phyloP scores from a whole-genome alignment of 371 early-diverging fungal genomes.

The Mucor circinelloides region DNA sequence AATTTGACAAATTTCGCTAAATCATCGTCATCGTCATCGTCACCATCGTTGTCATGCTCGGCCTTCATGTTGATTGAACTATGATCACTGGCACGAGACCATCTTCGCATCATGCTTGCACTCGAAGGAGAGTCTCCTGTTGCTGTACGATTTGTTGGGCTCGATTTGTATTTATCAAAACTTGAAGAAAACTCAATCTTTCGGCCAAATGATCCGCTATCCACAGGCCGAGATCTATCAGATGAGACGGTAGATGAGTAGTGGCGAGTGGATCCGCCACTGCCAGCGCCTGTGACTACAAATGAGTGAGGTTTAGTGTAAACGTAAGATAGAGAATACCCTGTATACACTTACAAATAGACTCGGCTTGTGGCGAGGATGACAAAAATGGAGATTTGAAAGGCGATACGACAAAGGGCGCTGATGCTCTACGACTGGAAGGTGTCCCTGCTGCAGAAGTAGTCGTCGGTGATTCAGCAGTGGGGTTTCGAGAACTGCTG shows the following conservation, averaged over 20 bases:
- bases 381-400: slow-evolving; percentile 77
- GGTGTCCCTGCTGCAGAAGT: not conserved
- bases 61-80: slow-evolving; percentile 22
- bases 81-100: slow-evolving; percentile 37
- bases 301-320: slow-evolving; percentile 11
- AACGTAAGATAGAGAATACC: not conserved
- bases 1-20: slow-evolving; percentile 67
- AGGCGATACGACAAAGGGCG: slow-evolving; percentile 57
- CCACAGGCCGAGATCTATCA: not conserved
- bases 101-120: slow-evolving; percentile 28
- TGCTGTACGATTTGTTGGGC: slow-evolving; percentile 12
- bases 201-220: slow-evolving; percentile 25
- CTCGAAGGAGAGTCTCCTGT: slow-evolving; percentile 13
- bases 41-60: slow-evolving; percentile 34
- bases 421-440: slow-evolving; percentile 19
- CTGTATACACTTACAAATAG: slow-evolving; percentile 32
- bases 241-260: slow-evolving; percentile 3
- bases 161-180: slow-evolving; percentile 39
- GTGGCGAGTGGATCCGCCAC: not conserved
- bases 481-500: not conserved
- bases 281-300: slow-evolving; percentile 18
- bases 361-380: slow-evolving; percentile 53
- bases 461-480: not conserved
- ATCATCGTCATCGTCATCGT: slow-evolving; percentile 36
- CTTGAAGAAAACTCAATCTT: slow-evolving; percentile 41